Evolutionary conservation across 2,329 filamentous ascomycete genomes (phyloP), one percentile per base, ranked within the genome.

Genomic region (Dactylonectria macrodidyma): DNA sequence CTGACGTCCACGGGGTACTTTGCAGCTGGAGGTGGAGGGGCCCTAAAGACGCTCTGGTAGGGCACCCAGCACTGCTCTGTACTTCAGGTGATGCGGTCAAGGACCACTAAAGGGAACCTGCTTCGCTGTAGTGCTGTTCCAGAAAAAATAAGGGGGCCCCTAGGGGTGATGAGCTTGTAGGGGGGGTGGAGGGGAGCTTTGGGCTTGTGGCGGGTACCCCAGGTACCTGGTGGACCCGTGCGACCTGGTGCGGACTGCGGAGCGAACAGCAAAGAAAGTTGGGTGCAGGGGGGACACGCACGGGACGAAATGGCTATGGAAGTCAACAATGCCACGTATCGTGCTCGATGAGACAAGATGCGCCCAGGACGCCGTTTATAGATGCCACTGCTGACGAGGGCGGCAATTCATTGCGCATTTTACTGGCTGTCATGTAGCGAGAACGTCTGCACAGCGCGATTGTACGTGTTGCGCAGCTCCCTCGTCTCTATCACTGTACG

Each of bases 91-190:
- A 62, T 59, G 66, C 55, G 62, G 72, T 48, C 16, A 54, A 64
- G 70, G 63, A 58, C 64, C 65, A 56, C 63, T 59, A 62, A 65
- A 63, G 59, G 68, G 59, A 62, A 65, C 62, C 61, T 58, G 55
- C 63, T 68, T 66, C 61, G 57, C 54, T 71, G 67, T 61, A 74
- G 62, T 65, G 69, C 56, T 73, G 69, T 76, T 75, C 69, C 68
- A 73, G 73, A 70, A 69, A 71, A 76, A 75, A 75, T 76, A 69
- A 72, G 74, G 74, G 59, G 59, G 38, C 14, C 30, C 56, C 51
- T 51, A 41, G 46, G 52, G 51, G 59, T 26, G 44, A n/a, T 14
- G 48, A 65, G 30, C 26, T 30, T 51, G 41, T 44, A 51, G 48
- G 48, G 24, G 48, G 19, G 8, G 7, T 19, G 14, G 16, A 19